phyloP scores from a whole-genome alignment of 768 basidiomycete species.

The Daedaleopsis nitida region DNA sequence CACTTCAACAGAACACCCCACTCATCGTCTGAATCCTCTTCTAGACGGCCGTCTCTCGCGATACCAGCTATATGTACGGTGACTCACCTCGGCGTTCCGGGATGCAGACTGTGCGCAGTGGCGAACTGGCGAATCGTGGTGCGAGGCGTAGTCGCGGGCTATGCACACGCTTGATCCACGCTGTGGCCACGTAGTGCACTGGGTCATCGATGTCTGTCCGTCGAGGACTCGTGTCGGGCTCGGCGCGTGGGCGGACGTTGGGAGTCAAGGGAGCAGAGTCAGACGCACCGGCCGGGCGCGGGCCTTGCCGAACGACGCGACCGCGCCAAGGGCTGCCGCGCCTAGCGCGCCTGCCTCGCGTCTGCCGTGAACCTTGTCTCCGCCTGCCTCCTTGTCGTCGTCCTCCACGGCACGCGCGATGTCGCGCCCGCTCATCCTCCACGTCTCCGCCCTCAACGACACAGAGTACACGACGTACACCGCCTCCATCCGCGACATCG shows the following conservation, averaged over 20 bases:
- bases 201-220: background rate
- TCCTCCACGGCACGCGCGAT: slow-evolving; percentile 33
- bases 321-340: slow-evolving; percentile 1
- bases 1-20: too few species aligned
- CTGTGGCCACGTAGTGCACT: too few species aligned
- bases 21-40: too few species aligned
- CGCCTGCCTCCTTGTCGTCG: background rate
- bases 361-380: background rate
- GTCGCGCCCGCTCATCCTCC: slow-evolving; percentile 58
- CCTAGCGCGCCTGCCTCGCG: slow-evolving; percentile 14
- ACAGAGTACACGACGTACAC: slow-evolving; percentile 73
- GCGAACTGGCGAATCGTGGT: background rate
- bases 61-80: too few species aligned
- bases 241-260: background rate
- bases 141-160: background rate
- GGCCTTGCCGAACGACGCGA: background rate
- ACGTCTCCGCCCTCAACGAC: slow-evolving; percentile 76
- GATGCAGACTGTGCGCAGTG: too few species aligned
- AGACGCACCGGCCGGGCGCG: background rate
- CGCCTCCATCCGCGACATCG: slow-evolving; percentile 48
- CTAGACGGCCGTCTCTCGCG: too few species aligned
- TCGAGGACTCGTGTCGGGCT: background rate
- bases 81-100: too few species aligned
- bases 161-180: too few species aligned
- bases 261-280: background rate